Evolutionary conservation across 2,329 filamentous ascomycete species (phyloP).

Genomic region (Macrophomina pseudophaseolina): DNA sequence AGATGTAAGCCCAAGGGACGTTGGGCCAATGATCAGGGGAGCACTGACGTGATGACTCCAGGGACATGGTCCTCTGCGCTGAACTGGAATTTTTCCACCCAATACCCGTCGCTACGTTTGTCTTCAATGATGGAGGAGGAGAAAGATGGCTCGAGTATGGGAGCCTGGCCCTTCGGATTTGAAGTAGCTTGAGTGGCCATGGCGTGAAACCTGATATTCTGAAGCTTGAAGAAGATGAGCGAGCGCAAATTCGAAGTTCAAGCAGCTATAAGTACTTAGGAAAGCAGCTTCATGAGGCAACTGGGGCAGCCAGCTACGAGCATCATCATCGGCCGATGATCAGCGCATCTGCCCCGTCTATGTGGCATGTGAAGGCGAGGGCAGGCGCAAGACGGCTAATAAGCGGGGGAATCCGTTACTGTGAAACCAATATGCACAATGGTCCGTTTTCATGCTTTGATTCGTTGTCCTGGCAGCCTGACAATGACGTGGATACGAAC

Average conservation of each 20-base stretch:
- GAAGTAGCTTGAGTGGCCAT: background rate
- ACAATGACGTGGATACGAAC: background rate
- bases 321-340: background rate
- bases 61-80: constrained; percentile 3
- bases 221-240: background rate
- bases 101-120: constrained; percentile 12
- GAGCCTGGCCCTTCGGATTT: background rate
- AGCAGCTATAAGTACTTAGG: background rate
- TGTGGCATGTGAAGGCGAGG: background rate
- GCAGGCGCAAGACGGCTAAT: background rate
- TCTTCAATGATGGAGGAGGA: constrained; percentile 10
- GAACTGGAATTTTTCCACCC: constrained; percentile 17
- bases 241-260: background rate
- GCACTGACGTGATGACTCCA: constrained; percentile 14
- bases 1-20: background rate
- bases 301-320: background rate
- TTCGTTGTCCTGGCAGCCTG: background rate
- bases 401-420: background rate
- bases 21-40: background rate
- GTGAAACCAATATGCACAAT: background rate
- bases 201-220: background rate
- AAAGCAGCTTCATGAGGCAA: background rate
- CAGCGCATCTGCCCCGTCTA: background rate
- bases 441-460: background rate
- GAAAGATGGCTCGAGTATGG: constrained; percentile 1